Conservation (phyloP, 495 filamentous ascomycete species). For the Pyrenopolyporus hunteri region DNA sequence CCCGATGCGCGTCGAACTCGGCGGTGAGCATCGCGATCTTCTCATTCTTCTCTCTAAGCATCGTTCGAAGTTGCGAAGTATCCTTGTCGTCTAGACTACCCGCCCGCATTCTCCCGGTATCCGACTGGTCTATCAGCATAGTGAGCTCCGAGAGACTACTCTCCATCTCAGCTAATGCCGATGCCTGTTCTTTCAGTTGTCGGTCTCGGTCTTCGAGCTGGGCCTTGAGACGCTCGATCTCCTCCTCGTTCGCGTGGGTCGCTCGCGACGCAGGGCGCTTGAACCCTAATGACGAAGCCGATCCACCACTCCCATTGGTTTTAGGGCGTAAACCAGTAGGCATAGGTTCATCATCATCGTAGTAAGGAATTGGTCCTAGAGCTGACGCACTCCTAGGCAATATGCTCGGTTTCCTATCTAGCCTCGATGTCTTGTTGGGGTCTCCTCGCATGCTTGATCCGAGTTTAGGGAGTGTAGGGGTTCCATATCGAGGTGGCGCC, state of each 20-base stretch:
- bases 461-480: slow-evolving; percentile 71
- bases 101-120: slow-evolving; percentile 46
- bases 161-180: slow-evolving; percentile 84
- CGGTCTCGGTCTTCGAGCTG: slow-evolving; percentile 84
- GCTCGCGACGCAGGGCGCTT: slow-evolving; percentile 59
- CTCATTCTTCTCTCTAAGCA: slow-evolving; percentile 94
- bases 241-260: slow-evolving; percentile 60
- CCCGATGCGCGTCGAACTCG: slow-evolving; percentile 94
- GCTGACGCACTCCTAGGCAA: slow-evolving; percentile 62
- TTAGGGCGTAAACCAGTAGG: slow-evolving; percentile 61
- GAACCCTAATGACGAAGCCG: slow-evolving; percentile 53
- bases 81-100: slow-evolving; percentile 79
- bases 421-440: slow-evolving; percentile 57
- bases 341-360: slow-evolving; percentile 63
- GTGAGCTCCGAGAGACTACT: slow-evolving; percentile 76
- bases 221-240: slow-evolving; percentile 66
- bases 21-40: slow-evolving; percentile 89
- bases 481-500: slow-evolving; percentile 60
- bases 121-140: slow-evolving; percentile 64
- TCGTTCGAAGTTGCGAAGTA: slow-evolving; percentile 72
- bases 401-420: slow-evolving; percentile 56
- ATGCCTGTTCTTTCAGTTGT: slow-evolving; percentile 85
- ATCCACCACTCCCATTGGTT: slow-evolving; percentile 56
- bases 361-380: slow-evolving; percentile 50
- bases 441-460: slow-evolving; percentile 67